Evolutionary conservation across 768 basidiomycete genomes (phyloP).

Genomic region (Lentinula sp.): DNA sequence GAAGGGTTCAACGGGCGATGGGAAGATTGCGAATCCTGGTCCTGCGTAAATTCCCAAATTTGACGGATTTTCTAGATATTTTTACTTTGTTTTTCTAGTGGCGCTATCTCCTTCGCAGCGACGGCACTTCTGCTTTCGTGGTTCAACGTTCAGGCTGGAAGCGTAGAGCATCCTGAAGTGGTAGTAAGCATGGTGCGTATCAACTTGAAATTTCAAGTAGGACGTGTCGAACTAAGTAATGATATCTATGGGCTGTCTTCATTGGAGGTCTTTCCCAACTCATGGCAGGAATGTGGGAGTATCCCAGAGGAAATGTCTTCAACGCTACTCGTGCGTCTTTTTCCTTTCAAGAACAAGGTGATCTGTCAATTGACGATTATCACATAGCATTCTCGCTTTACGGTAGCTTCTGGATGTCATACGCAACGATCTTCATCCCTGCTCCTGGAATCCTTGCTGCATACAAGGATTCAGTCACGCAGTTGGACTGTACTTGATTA

Average conservation of each 20-base stretch:
- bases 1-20: conserved; percentile 3
- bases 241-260: conserved; percentile 33
- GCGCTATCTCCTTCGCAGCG: conserved; percentile 42
- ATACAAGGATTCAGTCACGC: conserved; percentile 43
- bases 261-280: conserved; percentile 73
- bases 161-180: conserved; percentile 47
- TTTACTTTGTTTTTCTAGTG: conserved; percentile 13
- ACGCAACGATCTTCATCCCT: conserved; percentile 62
- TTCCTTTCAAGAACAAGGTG: neutral
- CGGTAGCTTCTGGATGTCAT: conserved; percentile 80
- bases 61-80: neutral
- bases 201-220: too few relatives aligned
- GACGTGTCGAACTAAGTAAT: neutral
- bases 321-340: conserved; percentile 53
- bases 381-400: conserved; percentile 60
- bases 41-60: conserved; percentile 20
- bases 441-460: conserved; percentile 50
- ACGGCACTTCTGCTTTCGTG: conserved; percentile 68
- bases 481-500: conserved; percentile 59
- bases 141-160: conserved; percentile 51
- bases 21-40: conserved; percentile 24
- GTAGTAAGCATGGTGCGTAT: conserved; percentile 60
- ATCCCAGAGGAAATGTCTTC: conserved; percentile 55
- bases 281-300: conserved; percentile 79
- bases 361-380: neutral